These are phyloP conservation scores for Tetrapisispora namnaoensis DNA, from an alignment of 805 yeast genomes.

Conservation along the genomic window DNA sequence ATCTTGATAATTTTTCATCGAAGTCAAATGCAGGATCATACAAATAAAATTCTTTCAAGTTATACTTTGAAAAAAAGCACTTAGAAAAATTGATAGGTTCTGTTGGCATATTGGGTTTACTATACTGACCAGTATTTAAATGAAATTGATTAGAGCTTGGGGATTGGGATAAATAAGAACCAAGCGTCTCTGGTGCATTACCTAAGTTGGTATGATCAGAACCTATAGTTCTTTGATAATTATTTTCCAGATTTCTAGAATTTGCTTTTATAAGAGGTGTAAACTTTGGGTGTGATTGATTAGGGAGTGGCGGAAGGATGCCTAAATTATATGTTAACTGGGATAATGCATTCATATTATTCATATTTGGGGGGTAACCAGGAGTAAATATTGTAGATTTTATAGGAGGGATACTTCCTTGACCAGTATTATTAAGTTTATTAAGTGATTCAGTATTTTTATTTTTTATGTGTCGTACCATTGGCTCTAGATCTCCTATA, in stretches of 20 bases:
- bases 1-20: conserved; percentile 40
- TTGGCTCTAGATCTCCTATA: conserved; percentile 4
- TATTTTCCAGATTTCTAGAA: neutral
- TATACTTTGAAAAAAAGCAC: conserved; percentile 38
- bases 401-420: neutral
- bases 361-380: neutral
- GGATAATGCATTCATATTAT: neutral
- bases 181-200: neutral
- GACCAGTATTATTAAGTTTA: neutral
- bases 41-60: conserved; percentile 36
- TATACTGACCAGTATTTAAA: neutral
- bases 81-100: conserved; percentile 33
- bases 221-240: neutral
- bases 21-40: conserved; percentile 44
- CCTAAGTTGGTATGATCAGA: neutral
- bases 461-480: neutral
- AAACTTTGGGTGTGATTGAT: conserved; percentile 2
- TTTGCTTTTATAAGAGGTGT: neutral
- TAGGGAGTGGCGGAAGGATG: neutral
- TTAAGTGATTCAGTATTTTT: neutral
- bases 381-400: neutral
- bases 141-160: neutral
- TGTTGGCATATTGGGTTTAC: conserved; percentile 9
- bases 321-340: neutral
- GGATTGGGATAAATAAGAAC: neutral